phyloP scores from a whole-genome alignment of 768 basidiomycete species.

The Nevesoporus exiguus region DNA sequence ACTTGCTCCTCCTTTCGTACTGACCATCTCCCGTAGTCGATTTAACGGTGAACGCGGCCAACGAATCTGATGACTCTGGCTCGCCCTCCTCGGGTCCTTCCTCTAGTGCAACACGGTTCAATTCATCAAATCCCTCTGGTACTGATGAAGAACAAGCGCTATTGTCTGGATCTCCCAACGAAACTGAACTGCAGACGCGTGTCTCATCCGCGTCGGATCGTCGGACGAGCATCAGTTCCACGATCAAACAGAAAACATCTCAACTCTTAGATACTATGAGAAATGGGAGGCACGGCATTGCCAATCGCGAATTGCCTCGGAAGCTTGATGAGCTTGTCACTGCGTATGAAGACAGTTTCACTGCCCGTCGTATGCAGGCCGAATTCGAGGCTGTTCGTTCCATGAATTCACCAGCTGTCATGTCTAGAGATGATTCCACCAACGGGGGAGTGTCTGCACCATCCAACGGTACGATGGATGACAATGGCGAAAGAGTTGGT shows the following conservation, averaged over 20 bases:
- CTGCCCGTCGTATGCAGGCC: constrained; percentile 56
- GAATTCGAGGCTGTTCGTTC: constrained; percentile 53
- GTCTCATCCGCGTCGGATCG: constrained; percentile 26
- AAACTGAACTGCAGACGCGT: constrained; percentile 51
- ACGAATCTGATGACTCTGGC: constrained; percentile 32
- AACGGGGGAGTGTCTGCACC: constrained; percentile 5
- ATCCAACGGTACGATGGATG: constrained; percentile 27
- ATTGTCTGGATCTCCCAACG: constrained; percentile 43
- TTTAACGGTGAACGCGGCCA: constrained; percentile 59
- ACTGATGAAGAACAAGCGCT: constrained; percentile 72
- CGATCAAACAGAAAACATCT: constrained; percentile 69
- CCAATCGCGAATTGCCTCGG: constrained; percentile 42
- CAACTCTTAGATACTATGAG: constrained; percentile 62
- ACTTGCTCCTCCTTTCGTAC: background rate
- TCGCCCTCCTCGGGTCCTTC: constrained; percentile 36
- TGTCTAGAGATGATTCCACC: background rate
- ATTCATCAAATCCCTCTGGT: constrained; percentile 41
- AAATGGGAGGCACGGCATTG: constrained; percentile 29
- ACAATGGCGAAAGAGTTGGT: constrained; percentile 27
- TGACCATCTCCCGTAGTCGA: constrained; percentile 48
- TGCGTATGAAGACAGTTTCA: constrained; percentile 62
- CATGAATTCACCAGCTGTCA: constrained; percentile 1
- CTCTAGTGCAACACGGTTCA: constrained; percentile 22
- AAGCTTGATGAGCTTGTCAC: constrained; percentile 71
- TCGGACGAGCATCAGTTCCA: constrained; percentile 44